Percentiles rank a stretch among this genome's conserved stretches.
Conservation (phyloP, 129 eudicot species). For the Centella asiatica region DNA sequence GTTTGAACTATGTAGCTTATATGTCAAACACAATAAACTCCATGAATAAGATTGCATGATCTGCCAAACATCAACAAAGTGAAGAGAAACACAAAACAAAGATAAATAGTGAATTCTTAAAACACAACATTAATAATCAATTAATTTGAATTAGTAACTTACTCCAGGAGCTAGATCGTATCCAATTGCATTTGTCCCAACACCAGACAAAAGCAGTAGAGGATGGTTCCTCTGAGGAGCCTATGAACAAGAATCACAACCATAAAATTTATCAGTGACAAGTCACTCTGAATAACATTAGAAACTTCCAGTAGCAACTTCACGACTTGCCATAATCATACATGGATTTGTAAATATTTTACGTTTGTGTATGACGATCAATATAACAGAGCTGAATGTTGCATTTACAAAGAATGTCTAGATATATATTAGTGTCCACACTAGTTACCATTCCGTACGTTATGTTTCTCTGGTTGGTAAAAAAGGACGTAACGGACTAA, state of each 20-base stretch:
- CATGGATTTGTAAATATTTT: too few relatives aligned
- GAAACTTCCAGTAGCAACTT: not conserved
- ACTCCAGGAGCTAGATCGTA: constrained; percentile 82
- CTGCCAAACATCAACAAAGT: not conserved
- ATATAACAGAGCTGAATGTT: not conserved
- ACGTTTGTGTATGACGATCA: too few relatives aligned
- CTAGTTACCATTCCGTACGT: too few relatives aligned
- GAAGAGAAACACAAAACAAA: not conserved
- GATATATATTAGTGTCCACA: too few relatives aligned
- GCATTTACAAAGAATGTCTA: too few relatives aligned
- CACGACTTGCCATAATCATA: not conserved
- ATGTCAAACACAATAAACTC: not conserved
- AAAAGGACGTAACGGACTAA: too few relatives aligned
- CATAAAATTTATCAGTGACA: not conserved
- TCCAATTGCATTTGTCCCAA: constrained; percentile 84
- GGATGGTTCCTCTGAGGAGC: constrained; percentile 69
- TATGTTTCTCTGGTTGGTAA: too few relatives aligned
- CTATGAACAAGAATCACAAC: constrained; percentile 23
- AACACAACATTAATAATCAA: not conserved
- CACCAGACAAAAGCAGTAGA: constrained; percentile 58
- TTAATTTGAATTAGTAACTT: constrained; percentile 11
- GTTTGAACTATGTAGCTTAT: not conserved
- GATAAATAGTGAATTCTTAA: not conserved
- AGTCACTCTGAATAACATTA: not conserved
- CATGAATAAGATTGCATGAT: not conserved